Evolutionary conservation across 176 grass and related monocot species (phyloP).

Genomic region (Zoysia pacifica): DNA sequence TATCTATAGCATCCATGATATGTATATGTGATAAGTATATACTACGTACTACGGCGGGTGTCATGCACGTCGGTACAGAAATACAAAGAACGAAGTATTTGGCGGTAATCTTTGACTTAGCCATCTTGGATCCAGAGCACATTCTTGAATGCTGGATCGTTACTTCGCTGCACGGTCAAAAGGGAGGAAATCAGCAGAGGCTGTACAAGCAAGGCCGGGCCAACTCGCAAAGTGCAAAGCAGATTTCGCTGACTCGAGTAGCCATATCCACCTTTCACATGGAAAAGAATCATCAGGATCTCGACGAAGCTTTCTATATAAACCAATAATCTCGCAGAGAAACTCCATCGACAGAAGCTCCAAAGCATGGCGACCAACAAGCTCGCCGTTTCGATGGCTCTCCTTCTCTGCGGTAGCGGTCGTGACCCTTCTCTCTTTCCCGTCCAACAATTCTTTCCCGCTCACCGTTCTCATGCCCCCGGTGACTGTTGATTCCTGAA

Average conservation of each 20-base stretch:
- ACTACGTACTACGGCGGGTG: too few relatives aligned
- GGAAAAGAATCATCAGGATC: too few relatives aligned
- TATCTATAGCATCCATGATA: too few relatives aligned
- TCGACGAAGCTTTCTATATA: background rate
- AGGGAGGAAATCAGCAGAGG: background rate
- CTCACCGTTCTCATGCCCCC: background rate
- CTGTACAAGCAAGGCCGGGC: background rate
- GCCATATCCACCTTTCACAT: background rate
- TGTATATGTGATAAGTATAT: too few relatives aligned
- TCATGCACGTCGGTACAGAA: too few relatives aligned
- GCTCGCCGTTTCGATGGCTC: background rate
- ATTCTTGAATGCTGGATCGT: background rate
- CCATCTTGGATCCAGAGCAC: background rate
- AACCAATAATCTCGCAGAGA: background rate
- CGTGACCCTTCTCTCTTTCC: background rate
- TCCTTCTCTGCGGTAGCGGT: conserved; percentile 28
- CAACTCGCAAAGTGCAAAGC: background rate
- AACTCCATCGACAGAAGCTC: background rate
- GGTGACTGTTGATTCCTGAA: background rate
- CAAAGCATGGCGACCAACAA: background rate
- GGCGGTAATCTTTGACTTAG: background rate
- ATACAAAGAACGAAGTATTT: background rate
- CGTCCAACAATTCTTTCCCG: background rate
- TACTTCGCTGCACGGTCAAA: background rate
- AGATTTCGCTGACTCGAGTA: background rate